These are phyloP conservation scores for Gnetum montanum DNA, from an alignment of 75 land plant genomes.

Conservation along the genomic window DNA sequence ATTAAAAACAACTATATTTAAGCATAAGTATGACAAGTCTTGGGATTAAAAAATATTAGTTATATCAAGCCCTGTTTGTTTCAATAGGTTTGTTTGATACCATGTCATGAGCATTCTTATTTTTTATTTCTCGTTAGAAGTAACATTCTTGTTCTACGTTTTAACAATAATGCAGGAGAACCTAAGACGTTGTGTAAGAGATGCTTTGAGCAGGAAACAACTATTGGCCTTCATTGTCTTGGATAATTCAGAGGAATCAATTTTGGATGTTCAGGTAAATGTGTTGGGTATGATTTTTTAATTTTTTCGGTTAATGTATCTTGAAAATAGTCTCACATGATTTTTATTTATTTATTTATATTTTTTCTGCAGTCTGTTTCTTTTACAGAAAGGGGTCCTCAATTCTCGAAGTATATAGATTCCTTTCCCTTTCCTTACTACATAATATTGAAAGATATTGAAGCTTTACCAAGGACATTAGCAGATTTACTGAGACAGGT, in stretches of 20 bases:
- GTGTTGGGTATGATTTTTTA: neutral
- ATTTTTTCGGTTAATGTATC: neutral
- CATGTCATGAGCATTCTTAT: too few relatives aligned
- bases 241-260: slow-evolving; percentile 75
- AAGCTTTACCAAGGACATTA: slow-evolving; percentile 81
- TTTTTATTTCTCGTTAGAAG: too few relatives aligned
- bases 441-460: slow-evolving; percentile 73
- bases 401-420: slow-evolving; percentile 74
- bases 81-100: too few relatives aligned
- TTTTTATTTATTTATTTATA: too few relatives aligned
- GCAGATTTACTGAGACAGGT: slow-evolving; percentile 92
- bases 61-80: too few relatives aligned
- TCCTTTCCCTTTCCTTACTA: slow-evolving; percentile 96
- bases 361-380: slow-evolving; percentile 43
- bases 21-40: too few relatives aligned
- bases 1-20: too few relatives aligned
- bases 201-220: slow-evolving; percentile 58
- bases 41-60: too few relatives aligned
- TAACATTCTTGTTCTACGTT: too few relatives aligned
- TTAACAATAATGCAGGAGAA: slow-evolving; percentile 37
- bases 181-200: slow-evolving; percentile 67
- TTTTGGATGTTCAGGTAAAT: slow-evolving; percentile 70
- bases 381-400: slow-evolving; percentile 31
- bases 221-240: slow-evolving; percentile 84
- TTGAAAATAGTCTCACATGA: too few relatives aligned